Evolutionary conservation across 2,329 filamentous ascomycete genomes (phyloP).

Genomic region (Clarireedia sp.): DNA sequence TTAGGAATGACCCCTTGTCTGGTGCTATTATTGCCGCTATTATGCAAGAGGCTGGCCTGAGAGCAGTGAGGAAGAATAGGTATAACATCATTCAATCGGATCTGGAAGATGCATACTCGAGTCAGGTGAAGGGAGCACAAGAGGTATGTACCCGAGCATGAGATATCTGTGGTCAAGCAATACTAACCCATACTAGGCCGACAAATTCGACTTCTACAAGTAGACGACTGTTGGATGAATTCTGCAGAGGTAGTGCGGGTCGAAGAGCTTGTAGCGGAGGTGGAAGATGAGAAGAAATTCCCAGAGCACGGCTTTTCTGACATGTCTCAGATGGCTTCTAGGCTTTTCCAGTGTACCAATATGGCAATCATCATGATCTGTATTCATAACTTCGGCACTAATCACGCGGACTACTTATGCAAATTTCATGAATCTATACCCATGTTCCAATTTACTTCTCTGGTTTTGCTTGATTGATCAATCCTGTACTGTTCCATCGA

Average conservation of each 20-base stretch:
- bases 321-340: neutral
- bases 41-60: constrained; percentile 96
- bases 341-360: neutral
- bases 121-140: constrained; percentile 81
- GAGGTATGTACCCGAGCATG: constrained; percentile 45
- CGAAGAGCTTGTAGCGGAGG: neutral
- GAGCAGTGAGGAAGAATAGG: constrained; percentile 91
- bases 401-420: neutral
- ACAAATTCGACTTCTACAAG: constrained; percentile 90
- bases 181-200: constrained; percentile 38
- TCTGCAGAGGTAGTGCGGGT: neutral
- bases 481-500: too few relatives aligned
- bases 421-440: neutral
- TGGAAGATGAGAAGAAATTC: neutral
- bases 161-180: constrained; percentile 17
- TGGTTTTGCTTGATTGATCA: too few relatives aligned
- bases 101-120: constrained; percentile 93
- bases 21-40: constrained; percentile 96
- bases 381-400: neutral
- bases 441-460: neutral
- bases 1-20: constrained; percentile 89
- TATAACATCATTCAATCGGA: constrained; percentile 99
- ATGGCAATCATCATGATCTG: neutral
- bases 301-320: neutral
- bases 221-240: constrained; percentile 32